Evolutionary conservation across 768 basidiomycete species (phyloP), one percentile per base, ranked within the genome.

Genomic region (Amanita rimosa): DNA sequence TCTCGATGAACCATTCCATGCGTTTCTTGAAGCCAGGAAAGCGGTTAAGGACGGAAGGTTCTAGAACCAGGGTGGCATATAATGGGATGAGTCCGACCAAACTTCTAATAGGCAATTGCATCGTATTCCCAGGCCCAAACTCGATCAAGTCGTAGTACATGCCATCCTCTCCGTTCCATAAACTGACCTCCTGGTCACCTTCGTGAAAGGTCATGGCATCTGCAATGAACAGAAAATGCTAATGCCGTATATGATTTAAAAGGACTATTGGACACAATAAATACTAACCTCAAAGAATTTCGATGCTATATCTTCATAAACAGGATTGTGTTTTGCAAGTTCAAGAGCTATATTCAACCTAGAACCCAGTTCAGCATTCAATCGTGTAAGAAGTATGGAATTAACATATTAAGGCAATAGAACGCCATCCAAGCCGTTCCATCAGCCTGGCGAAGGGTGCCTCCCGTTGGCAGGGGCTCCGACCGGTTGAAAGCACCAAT

Each of bases 361-460:
- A 49, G 50, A 47, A 27, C 44, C 49, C 53, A 53, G 16, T 33
- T 44, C 41, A 16, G 36, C 16, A n/a, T 24, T 36, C 10, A 27
- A 11, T 8, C 26, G 44, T 24, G 7, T 10, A 51, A 31, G 26
- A 44, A 37, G 33, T 29, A 7, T 24, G 57, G 9, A 6, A 26
- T 79, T 56, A 52, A 89, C 96, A 98, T 98, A 60, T 96, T 96
- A 50, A 98, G 66, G 56, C 85, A 92, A 65, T 95, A 99, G 70
- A 98, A 99, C 27, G 93, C 96, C 96, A 99, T 99, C 96, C 96
- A 99, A 0, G 95, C 91, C 5, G 96, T 99, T 7, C 95, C 95
- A 62, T 99, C 96, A 6, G 96, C 93, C 67, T 99, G 96, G 47
- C 95, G 92, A 51, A 99, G 72, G 14, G 69, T 78, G 7, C 96